Base-by-base conservation (phyloP, 257 asterid genomes). In the Haberlea rhodopensis region DNA sequence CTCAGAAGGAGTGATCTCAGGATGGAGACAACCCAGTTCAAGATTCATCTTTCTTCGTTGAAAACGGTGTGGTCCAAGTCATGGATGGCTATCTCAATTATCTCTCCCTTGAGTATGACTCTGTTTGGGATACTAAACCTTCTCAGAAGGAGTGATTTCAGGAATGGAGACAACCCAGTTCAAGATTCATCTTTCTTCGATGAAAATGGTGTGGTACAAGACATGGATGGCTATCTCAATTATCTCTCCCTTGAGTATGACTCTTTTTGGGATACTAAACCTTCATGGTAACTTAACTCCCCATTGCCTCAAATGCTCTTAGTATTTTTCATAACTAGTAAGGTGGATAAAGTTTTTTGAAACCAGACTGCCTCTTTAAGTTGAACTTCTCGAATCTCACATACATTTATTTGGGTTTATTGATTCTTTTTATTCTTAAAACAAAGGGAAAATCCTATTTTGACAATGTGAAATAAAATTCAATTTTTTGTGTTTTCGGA, bases 101-200 rank as follows among this genome's bases (percentile, higher is more conserved):
- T 56, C 88, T 91, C 22, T 82, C 98, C 60, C 96, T 87, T 1
- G 97, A 92, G 74, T 92, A 89, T 56, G 97, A 86, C 62, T 85
- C 96, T 55, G 94, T 88, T 67, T 90, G 97, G 97, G 96, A 90
- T 77, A 88, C 96, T n/a, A n/a, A n/a, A n/a, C n/a, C n/a, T n/a
- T n/a, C n/a, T n/a, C n/a, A n/a, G n/a, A n/a, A 31, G 76, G 63
- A 77, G 82, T 70, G 73, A 69, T 19, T 65, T 25, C 0, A 71
- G 78, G 8, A 74, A 80, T 65, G 81, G 80, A 34, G 72, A 40
- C 1, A 69, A 77, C 55, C 85, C 75, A 1, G 72, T 27, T 59
- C 62, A 58, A 37, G 85, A 82, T 2, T 57, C 80, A 4, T 51
- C 71, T 2, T 86, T 78, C 75, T 73, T 91, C 65, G 88, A 88